Percentiles rank a stretch among this genome's conserved stretches.
Evolutionary conservation across 2,329 filamentous ascomycete genomes (phyloP).

Genomic region (Nigrospora osmanthi): DNA sequence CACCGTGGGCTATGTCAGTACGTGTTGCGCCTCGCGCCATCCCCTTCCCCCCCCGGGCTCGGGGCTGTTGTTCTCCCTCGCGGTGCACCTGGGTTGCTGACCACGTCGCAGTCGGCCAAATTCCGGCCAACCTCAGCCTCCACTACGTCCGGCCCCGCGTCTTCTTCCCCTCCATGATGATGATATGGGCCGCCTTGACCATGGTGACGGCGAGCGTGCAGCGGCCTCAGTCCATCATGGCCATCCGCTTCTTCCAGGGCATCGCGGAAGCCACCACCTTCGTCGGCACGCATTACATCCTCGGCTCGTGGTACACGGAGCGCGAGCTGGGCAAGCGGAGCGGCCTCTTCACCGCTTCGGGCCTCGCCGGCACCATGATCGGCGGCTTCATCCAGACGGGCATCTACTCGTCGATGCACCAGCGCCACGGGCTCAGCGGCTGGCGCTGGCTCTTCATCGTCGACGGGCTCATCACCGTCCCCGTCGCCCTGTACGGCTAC

Average conservation of each 20-base stretch:
- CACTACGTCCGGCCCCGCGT: conserved; percentile 56
- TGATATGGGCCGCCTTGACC: conserved; percentile 56
- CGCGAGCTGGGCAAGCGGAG: conserved; percentile 54
- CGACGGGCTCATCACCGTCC: conserved; percentile 48
- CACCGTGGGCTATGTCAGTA: conserved; percentile 29
- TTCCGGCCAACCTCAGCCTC: conserved; percentile 53
- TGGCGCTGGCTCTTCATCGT: conserved; percentile 47
- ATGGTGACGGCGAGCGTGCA: conserved; percentile 50
- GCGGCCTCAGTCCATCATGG: conserved; percentile 47
- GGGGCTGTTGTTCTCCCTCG: too few relatives aligned
- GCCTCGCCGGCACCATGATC: conserved; percentile 53
- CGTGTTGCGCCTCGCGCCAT: too few relatives aligned
- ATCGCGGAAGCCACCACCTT: conserved; percentile 50
- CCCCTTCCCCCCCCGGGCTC: too few relatives aligned
- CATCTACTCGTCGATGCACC: conserved; percentile 35
- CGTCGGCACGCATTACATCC: conserved; percentile 49
- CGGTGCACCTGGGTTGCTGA: too few relatives aligned
- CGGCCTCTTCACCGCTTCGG: conserved; percentile 53
- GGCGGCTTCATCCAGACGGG: conserved; percentile 55
- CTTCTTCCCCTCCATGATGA: conserved; percentile 57
- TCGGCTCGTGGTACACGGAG: conserved; percentile 54
- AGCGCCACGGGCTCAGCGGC: conserved; percentile 38
- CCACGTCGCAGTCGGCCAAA: conserved; percentile 38
- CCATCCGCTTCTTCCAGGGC: conserved; percentile 48
- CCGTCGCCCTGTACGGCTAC: conserved; percentile 47